Evolutionary conservation across 306 rosid genomes (phyloP).

Genomic region (Chamaecrista fasciculata): DNA sequence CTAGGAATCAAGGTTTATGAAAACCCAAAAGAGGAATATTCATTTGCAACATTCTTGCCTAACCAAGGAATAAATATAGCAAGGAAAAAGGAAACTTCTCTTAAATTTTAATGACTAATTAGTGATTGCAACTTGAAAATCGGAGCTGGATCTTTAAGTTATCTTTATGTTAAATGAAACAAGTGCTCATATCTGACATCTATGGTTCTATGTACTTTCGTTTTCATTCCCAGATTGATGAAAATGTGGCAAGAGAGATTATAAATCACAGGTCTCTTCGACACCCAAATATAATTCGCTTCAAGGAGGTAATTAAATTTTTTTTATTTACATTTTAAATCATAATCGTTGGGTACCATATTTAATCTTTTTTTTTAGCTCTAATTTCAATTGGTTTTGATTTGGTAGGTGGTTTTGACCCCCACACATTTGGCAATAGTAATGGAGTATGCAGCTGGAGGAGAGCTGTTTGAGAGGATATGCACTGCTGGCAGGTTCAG

Average conservation of each 20-base stretch:
- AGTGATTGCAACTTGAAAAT: background rate
- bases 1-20: no score
- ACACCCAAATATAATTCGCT: slow-evolving; percentile 71
- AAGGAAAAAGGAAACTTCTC: background rate
- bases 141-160: background rate
- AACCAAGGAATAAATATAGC: background rate
- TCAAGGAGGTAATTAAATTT: slow-evolving; percentile 56
- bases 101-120: background rate
- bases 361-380: background rate
- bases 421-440: slow-evolving; percentile 65
- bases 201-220: background rate
- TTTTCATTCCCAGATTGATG: slow-evolving; percentile 50
- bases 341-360: background rate
- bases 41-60: background rate
- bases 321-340: background rate
- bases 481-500: no score
- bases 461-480: slow-evolving; percentile 67
- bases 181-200: background rate
- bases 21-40: background rate
- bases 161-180: no score
- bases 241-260: slow-evolving; percentile 71
- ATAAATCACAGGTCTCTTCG: slow-evolving; percentile 65
- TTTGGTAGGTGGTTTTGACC: slow-evolving; percentile 59
- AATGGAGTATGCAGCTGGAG: slow-evolving; percentile 80
- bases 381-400: slow-evolving; percentile 3